Conservation (phyloP, 805 yeast species). For the Metschnikowia continentalis region DNA sequence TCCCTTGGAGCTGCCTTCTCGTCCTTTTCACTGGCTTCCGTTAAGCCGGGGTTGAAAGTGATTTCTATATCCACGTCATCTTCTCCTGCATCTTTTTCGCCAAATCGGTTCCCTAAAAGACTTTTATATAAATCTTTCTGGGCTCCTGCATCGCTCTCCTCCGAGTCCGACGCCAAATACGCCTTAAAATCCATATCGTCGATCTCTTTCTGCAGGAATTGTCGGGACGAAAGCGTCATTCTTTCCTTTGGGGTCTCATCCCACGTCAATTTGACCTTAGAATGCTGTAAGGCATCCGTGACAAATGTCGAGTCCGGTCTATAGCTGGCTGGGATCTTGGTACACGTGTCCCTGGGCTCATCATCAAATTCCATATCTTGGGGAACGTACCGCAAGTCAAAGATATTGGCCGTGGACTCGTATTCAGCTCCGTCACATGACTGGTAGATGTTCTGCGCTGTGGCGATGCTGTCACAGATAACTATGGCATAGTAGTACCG, state of each 20-base stretch:
- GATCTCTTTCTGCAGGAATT: constrained; percentile 82
- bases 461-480: constrained; percentile 65
- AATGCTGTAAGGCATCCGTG: constrained; percentile 94
- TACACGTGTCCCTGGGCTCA: constrained; percentile 70
- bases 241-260: constrained; percentile 97
- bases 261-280: constrained; percentile 96
- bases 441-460: constrained; percentile 74
- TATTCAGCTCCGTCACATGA: constrained; percentile 94
- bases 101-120: constrained; percentile 46
- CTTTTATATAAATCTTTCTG: constrained; percentile 58
- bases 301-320: constrained; percentile 72
- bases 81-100: constrained; percentile 40
- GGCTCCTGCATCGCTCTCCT: constrained; percentile 37
- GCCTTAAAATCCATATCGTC: constrained; percentile 92
- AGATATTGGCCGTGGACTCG: constrained; percentile 91
- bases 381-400: constrained; percentile 89
- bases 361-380: constrained; percentile 87
- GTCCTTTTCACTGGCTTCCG: constrained; percentile 27
- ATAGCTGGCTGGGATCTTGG: constrained; percentile 68
- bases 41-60: constrained; percentile 87
- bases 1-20: constrained; percentile 34
- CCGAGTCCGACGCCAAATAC: constrained; percentile 62
- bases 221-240: constrained; percentile 65
- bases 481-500: constrained; percentile 93
- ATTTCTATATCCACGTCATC: constrained; percentile 85